Evolutionary conservation across 306 rosid genomes (phyloP), one percentile per base, ranked within the genome.

Genomic region (Castanea mollissima): DNA sequence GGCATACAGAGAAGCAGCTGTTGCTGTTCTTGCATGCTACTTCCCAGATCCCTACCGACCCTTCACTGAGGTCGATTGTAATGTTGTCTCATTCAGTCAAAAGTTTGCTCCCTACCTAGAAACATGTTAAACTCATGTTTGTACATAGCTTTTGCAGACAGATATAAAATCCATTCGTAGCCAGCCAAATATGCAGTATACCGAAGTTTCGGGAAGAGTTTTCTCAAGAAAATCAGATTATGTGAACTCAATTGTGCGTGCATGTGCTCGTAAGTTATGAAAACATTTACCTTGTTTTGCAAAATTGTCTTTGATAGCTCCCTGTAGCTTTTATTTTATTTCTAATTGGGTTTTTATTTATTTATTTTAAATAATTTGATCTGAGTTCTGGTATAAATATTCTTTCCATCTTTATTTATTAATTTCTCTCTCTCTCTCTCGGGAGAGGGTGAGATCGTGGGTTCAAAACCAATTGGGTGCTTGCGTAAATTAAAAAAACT

Each of bases 1-100:
- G 84, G 97, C 97, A 65, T 94, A 92, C 84, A 88, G 99, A 86
- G 99, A 94, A 86, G 97, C 99, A 85, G 97, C 99, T 63, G 95
- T 92, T 85, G 95, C 99, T 78, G 86, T 94, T 83, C 91, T 94
- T 79, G 95, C 95, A 31, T 94, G 97, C 89, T 89, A 87, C 88
- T 91, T 90, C 74, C 99, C 99, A 57, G 97, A 92, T 78, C 84
- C 93, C 71, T 84, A 86, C 83, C 90, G 89, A 55, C 97, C 93
- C 74, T 88, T 94, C 76, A 70, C 83, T 20, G 92, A 92, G 93
- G 97, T 91, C 51, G 56, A 69, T 59, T 72, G 69, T 74, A 55
- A 64, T 73, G 31, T 73, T 57, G 69, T 80, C 27, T 41, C 68
- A 51, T 75, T 78, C 31, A 41, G 64, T 85, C 83, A 64, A 51